These are phyloP conservation scores for Biscogniauxia sp. DNA, from an alignment of 2,329 filamentous ascomycete genomes.

Conservation along the genomic window DNA sequence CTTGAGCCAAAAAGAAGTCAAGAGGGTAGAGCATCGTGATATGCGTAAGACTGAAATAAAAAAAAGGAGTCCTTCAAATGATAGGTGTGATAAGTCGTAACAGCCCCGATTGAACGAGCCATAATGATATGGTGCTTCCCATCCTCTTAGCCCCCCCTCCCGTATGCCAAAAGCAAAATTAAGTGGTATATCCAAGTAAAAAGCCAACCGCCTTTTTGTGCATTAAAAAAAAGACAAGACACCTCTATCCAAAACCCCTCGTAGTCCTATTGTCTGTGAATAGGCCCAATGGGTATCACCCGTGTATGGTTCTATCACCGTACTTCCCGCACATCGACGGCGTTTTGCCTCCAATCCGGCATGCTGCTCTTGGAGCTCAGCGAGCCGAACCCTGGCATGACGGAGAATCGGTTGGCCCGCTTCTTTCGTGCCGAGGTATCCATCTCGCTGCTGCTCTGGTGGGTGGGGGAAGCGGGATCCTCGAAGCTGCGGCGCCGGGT, in stretches of 20 bases:
- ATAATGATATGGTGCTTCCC: no score
- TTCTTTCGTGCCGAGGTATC: slow-evolving; percentile 41
- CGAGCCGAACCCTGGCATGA: slow-evolving; percentile 54
- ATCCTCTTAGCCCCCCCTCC: no score
- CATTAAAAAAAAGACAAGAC: not conserved
- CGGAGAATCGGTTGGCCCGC: slow-evolving; percentile 53
- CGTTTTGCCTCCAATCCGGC: slow-evolving; percentile 40
- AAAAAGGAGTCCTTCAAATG: no score
- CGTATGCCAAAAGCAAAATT: no score
- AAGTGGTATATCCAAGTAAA: not conserved
- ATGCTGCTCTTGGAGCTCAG: slow-evolving; percentile 34
- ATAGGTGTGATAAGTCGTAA: no score
- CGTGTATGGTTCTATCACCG: slow-evolving; percentile 6
- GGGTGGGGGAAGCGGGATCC: slow-evolving; percentile 25
- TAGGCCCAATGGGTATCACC: not conserved
- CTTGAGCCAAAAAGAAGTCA: no score
- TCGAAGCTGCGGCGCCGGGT: slow-evolving; percentile 25
- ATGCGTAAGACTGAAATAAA: no score
- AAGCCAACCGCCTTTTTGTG: not conserved
- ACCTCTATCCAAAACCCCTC: not conserved
- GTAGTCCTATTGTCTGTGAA: not conserved
- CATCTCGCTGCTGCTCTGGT: slow-evolving; percentile 22
- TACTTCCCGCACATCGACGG: slow-evolving; percentile 19
- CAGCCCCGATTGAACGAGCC: no score
- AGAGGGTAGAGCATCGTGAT: no score